Evolutionary conservation across 2,329 filamentous ascomycete species (phyloP).

Genomic region (Ophiostoma sp.): DNA sequence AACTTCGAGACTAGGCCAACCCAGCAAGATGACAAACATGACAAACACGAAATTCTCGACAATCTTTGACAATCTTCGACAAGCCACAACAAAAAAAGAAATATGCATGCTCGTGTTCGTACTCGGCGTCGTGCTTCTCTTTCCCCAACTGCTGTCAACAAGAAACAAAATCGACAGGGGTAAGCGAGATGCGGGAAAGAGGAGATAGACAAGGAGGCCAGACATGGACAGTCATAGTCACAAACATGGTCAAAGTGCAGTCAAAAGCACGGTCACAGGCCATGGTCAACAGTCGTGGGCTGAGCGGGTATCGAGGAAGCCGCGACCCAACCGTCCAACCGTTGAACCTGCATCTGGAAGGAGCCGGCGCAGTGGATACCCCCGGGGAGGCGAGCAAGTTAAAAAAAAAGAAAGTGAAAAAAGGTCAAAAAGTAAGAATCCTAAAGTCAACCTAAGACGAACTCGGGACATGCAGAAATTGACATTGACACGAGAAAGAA

Average conservation of each 20-base stretch:
- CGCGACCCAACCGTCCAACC: constrained; percentile 11
- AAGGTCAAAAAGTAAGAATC: background rate
- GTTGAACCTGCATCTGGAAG: constrained; percentile 9
- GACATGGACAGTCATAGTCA: no score
- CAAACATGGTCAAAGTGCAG: background rate
- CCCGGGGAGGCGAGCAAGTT: background rate
- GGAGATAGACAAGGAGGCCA: background rate
- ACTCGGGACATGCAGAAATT: background rate
- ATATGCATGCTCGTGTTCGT: constrained; percentile 9
- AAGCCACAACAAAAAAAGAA: constrained; percentile 2
- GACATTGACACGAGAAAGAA: background rate
- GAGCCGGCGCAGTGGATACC: background rate
- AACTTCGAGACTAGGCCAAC: background rate
- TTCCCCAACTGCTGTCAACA: constrained; percentile 11
- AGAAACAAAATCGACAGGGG: background rate
- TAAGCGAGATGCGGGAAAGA: constrained; percentile 9
- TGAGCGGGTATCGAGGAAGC: background rate
- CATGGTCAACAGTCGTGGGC: background rate
- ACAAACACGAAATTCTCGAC: background rate
- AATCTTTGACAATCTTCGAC: background rate
- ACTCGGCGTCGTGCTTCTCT: background rate
- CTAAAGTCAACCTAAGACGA: background rate
- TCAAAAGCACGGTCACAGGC: background rate
- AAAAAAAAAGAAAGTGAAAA: background rate
- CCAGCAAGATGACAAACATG: background rate